phyloP scores from a whole-genome alignment of 768 basidiomycete species.

The Pleurotus cornucopiae region DNA sequence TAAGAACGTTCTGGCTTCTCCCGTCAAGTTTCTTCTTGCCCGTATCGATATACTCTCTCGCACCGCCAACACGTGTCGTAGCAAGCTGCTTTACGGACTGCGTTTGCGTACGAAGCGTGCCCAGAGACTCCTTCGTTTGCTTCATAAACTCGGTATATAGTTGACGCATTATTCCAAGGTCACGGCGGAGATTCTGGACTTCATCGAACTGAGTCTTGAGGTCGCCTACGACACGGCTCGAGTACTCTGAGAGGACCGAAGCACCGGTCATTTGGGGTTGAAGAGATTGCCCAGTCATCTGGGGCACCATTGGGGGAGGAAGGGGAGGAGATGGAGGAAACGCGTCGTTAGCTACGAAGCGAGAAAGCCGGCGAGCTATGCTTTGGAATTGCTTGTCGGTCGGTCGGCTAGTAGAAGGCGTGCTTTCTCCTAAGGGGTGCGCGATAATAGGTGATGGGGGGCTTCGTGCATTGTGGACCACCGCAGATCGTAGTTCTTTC shows the following conservation, averaged over 20 bases:
- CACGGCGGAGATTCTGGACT: conserved; percentile 89
- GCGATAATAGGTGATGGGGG: conserved; percentile 44
- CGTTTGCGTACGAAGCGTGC: conserved; percentile 76
- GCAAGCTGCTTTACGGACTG: conserved; percentile 86
- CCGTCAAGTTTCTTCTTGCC: conserved; percentile 90
- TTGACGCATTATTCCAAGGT: conserved; percentile 91
- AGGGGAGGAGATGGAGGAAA: conserved; percentile 16
- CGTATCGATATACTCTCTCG: conserved; percentile 82
- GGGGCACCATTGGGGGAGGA: conserved; percentile 42
- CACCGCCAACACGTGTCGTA: conserved; percentile 75
- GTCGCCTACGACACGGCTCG: conserved; percentile 70
- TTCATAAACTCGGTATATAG: conserved; percentile 92
- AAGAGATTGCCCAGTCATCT: conserved; percentile 66
- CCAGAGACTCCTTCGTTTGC: conserved; percentile 83
- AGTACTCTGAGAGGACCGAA: conserved; percentile 71
- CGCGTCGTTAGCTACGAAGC: conserved; percentile 49
- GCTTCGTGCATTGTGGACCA: conserved; percentile 51
- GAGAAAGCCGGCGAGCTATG: conserved; percentile 71
- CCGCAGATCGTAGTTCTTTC: conserved; percentile 75
- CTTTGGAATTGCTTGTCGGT: conserved; percentile 71
- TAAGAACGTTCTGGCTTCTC: conserved; percentile 85
- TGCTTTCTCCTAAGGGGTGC: conserved; percentile 60
- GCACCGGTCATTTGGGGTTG: conserved; percentile 72
- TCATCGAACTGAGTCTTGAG: conserved; percentile 93
- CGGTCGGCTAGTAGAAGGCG: conserved; percentile 63